These are phyloP conservation scores for Gentiana macrophylla DNA, from an alignment of 257 asterid genomes.

Conservation along the genomic window DNA sequence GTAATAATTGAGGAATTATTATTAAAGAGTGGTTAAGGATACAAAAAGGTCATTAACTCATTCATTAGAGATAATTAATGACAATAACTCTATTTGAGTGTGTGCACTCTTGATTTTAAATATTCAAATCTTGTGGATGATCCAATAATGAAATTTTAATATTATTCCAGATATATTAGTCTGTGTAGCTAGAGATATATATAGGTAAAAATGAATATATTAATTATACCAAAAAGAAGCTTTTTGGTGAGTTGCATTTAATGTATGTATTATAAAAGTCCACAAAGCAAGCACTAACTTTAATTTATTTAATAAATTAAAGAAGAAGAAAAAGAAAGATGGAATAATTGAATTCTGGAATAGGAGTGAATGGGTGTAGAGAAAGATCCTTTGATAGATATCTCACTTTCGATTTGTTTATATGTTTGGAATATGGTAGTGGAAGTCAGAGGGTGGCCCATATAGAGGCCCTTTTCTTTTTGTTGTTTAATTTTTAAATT, in stretches of 20 bases:
- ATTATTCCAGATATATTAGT: conserved; percentile 6
- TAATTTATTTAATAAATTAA: conserved; percentile 23
- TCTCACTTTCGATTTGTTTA: conserved; percentile 56
- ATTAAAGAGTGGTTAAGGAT: conserved; percentile 27
- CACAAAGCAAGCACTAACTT: conserved; percentile 41
- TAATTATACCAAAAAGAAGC: too few species aligned
- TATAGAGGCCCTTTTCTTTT: conserved; percentile 14
- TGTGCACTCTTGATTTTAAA: background rate
- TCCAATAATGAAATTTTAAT: too few species aligned
- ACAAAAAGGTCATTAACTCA: conserved; percentile 10
- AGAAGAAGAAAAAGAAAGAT: conserved; percentile 9
- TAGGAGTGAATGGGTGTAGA: conserved; percentile 36
- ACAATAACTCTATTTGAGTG: conserved; percentile 9
- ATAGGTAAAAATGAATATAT: too few species aligned
- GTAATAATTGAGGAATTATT: conserved; percentile 53
- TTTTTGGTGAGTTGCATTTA: conserved; percentile 7
- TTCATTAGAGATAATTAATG: conserved; percentile 8
- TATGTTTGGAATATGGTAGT: conserved; percentile 66
- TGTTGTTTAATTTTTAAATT: conserved; percentile 17
- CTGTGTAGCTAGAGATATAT: conserved; percentile 31
- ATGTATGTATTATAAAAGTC: conserved; percentile 8
- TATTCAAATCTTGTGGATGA: too few species aligned
- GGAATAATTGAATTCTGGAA: conserved; percentile 53
- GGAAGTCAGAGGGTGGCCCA: conserved; percentile 63
- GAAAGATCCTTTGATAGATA: conserved; percentile 47